Percentiles rank a stretch among this genome's conserved stretches.
Evolutionary conservation across 192 early-diverging fungal species (phyloP).

Genomic region (Podila epigama): DNA sequence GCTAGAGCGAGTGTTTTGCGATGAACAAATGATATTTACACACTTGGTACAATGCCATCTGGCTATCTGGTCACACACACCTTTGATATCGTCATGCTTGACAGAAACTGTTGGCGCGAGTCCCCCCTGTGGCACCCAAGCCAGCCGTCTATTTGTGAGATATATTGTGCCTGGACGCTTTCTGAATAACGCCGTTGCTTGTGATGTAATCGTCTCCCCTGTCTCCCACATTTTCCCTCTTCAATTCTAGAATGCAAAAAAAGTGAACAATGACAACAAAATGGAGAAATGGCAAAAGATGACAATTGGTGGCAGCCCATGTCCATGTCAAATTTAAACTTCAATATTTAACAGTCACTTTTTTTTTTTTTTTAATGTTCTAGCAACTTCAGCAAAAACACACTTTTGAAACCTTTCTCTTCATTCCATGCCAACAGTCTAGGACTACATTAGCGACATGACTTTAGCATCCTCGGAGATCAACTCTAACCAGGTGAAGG

Average conservation of each 20-base stretch:
- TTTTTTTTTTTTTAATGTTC: neutral
- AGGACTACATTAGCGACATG: conserved; percentile 17
- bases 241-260: conserved; percentile 50
- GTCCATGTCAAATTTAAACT: no score
- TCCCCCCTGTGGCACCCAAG: conserved; percentile 59
- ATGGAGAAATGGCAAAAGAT: conserved; percentile 56
- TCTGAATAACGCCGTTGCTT: conserved; percentile 7
- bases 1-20: neutral
- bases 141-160: conserved; percentile 60
- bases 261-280: conserved; percentile 54
- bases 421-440: neutral
- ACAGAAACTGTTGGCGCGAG: conserved; percentile 54
- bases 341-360: neutral
- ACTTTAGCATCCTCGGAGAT: neutral
- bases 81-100: conserved; percentile 52
- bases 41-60: neutral
- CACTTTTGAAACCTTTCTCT: no score
- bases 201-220: conserved; percentile 21
- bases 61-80: conserved; percentile 6
- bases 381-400: neutral
- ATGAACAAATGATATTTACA: neutral
- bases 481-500: conserved; percentile 34
- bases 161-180: conserved; percentile 55
- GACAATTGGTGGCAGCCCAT: conserved; percentile 38
- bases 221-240: conserved; percentile 24